Evolutionary conservation across 345 rosid species (phyloP).

Genomic region (Hibiscus tridactylites): DNA sequence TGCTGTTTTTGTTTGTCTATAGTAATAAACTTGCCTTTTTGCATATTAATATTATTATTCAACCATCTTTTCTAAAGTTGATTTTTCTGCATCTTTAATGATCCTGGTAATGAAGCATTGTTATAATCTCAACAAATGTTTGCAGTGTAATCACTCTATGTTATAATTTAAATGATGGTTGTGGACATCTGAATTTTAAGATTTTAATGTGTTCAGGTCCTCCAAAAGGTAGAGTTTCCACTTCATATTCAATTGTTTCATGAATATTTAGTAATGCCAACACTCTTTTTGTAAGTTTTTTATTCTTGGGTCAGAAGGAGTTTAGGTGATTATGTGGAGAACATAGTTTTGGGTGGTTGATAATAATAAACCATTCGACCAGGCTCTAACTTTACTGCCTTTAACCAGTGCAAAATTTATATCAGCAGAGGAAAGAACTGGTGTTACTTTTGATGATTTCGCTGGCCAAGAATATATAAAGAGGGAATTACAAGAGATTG

Average conservation of each 20-base stretch:
- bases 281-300: not conserved
- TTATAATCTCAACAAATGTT: not conserved
- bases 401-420: conserved; percentile 73
- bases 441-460: conserved; percentile 91
- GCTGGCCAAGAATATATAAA: conserved; percentile 98
- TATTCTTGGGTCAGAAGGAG: not conserved
- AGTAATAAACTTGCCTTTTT: not conserved
- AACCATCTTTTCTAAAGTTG: not conserved
- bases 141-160: not conserved
- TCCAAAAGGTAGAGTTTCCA: not conserved
- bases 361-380: not conserved
- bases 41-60: not conserved
- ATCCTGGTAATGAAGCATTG: not conserved
- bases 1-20: not conserved
- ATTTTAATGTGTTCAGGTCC: not conserved
- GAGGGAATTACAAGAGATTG: conserved; percentile 86
- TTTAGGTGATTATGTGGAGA: not conserved
- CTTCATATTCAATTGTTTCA: not conserved
- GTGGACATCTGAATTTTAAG: not conserved
- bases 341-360: not conserved
- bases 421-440: conserved; percentile 92
- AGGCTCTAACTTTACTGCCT: conserved; percentile 17
- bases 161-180: not conserved
- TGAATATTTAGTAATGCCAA: not conserved
- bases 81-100: not conserved